Percentiles rank a stretch among this genome's conserved stretches.
These are phyloP conservation scores for Chernovozyma sophiae-reginae DNA, from an alignment of 1,139 yeast genomes.

Conservation along the genomic window DNA sequence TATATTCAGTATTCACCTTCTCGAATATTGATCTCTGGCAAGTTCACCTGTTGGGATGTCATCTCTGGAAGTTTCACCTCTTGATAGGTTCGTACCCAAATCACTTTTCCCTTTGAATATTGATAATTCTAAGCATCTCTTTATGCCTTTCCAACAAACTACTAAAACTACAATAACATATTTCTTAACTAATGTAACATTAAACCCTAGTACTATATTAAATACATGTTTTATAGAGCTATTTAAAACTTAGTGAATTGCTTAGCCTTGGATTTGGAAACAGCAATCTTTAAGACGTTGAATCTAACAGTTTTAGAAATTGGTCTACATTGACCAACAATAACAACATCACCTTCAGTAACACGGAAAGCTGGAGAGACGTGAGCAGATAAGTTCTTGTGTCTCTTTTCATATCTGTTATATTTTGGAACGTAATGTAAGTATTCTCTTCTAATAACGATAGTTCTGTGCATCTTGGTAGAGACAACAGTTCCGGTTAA, in stretches of 20 bases:
- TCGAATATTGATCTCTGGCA: too few relatives aligned
- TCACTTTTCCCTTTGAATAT: too few relatives aligned
- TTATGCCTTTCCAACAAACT: too few relatives aligned
- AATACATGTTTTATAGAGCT: conserved; percentile 8
- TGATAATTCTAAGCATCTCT: too few relatives aligned
- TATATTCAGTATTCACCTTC: too few relatives aligned
- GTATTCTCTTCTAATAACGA: conserved; percentile 99
- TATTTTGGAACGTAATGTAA: conserved; percentile 99
- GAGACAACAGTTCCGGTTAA: conserved; percentile 98
- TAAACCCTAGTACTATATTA: conserved; percentile 11
- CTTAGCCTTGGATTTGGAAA: conserved; percentile 87
- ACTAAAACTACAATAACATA: too few relatives aligned
- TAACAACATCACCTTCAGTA: conserved; percentile 96
- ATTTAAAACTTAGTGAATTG: conserved; percentile 93
- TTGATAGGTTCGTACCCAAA: too few relatives aligned
- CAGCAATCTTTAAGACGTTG: conserved; percentile 96
- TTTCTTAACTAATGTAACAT: conserved; percentile 21
- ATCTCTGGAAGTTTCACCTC: too few relatives aligned
- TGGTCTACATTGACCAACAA: conserved; percentile 99
- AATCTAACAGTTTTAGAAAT: conserved; percentile 99
- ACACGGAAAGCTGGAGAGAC: conserved; percentile 99
- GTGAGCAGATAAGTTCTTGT: conserved; percentile 99
- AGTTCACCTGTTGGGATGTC: too few relatives aligned
- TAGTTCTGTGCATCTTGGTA: conserved; percentile 99
- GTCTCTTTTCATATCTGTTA: conserved; percentile 99